Conservation (phyloP, 345 rosid genomes). For the Odontarrhena argentea region DNA sequence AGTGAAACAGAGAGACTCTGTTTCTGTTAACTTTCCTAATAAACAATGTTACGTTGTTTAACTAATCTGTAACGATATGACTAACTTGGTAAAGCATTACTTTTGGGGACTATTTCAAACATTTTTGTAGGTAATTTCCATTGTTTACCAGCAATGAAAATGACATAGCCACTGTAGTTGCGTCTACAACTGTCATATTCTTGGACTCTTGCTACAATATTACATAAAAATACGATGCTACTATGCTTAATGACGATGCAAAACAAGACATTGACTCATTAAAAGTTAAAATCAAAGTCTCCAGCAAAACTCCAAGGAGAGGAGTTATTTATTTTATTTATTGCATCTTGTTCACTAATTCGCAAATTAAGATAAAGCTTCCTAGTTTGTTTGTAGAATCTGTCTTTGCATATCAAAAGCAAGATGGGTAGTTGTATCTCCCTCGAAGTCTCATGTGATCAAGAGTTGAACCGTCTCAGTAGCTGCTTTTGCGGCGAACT, state of each 20-base stretch:
- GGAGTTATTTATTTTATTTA: constrained; percentile 4
- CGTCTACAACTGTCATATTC: constrained; percentile 4
- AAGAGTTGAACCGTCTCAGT: not conserved
- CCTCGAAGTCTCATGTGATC: constrained; percentile 16
- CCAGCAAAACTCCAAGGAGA: not conserved
- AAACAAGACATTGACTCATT: constrained; percentile 17
- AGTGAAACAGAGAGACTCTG: no score
- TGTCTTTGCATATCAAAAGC: not conserved
- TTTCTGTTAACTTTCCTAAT: no score
- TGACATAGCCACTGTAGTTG: constrained; percentile 12
- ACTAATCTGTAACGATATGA: no score
- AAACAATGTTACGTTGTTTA: no score
- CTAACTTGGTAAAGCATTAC: no score
- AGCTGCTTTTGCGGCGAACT: constrained; percentile 16
- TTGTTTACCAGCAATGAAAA: constrained; percentile 9
- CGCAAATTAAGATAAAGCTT: not conserved
- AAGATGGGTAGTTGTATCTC: constrained; percentile 33
- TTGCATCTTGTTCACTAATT: not conserved
- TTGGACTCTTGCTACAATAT: not conserved
- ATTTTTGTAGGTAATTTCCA: no score
- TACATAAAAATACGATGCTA: constrained; percentile 1
- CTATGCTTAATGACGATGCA: constrained; percentile 7
- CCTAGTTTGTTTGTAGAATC: constrained; percentile 3
- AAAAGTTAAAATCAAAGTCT: constrained; percentile 1
- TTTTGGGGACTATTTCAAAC: no score